Evolutionary conservation across 257 asterid genomes (phyloP), one percentile per base, ranked within the genome.

Genomic region (Schizonepeta tenuifolia): DNA sequence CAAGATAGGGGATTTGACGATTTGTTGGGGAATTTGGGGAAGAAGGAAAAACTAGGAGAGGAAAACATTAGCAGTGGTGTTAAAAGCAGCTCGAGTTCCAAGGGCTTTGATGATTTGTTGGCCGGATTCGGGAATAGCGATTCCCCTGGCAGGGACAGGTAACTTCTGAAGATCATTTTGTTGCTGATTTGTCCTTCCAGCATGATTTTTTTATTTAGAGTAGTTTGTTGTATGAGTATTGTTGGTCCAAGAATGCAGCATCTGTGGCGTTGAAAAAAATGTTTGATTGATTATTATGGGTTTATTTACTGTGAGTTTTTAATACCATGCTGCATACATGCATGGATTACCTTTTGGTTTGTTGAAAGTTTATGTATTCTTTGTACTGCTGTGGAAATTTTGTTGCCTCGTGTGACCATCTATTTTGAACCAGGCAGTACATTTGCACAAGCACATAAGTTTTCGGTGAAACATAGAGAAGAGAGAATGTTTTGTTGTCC

Each of bases 41-140:
- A 74, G 69, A 83, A 80, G 51, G 92, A 85, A 46, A 85, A 82
- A 75, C 78, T 17, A 31, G 74, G 74, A 13, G 89, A 83, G 78
- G 65, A 72, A 11, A 75, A 71, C 57, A 77, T n/a, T 61, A 78
- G 76, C 43, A 80, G 72, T 17, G 74, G 80, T 78, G 81, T 82
- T 20, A 86, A 73, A 67, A 81, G 74, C 80, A 83, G 77, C 83
- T 87, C 91, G 12, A 79, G 64, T 20, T 60, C 87, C 18, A 76
- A 80, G 76, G 95, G 82, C 12, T 86, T 86, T 36, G 97, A 90
- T 72, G 98, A 93, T 81, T 67, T 93, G 83, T 75, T 93, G 54
- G 81, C 89, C 38, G 97, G 95, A 71, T 85, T 94, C 74, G 93
- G 89, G 60, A 81, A 83, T 70, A 84, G 79, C 72, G 69, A 44